phyloP scores from a whole-genome alignment of 106 monocot species.

The Dactylorhiza incarnata region DNA sequence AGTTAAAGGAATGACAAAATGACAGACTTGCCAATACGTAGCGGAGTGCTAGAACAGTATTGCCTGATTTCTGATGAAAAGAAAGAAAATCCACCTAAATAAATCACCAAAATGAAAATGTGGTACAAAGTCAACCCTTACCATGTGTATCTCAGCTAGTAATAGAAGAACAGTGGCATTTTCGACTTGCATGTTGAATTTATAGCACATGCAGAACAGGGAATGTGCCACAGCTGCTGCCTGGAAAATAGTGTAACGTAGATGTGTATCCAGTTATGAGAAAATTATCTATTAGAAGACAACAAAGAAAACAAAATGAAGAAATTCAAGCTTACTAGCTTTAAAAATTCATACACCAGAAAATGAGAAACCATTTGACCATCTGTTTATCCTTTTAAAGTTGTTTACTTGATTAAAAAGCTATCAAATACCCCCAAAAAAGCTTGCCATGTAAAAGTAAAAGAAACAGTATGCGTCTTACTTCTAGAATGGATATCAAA shows the following conservation, averaged over 20 bases:
- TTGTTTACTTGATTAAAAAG: too few relatives aligned
- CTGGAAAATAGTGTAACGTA: conserved; percentile 23
- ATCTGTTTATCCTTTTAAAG: too few relatives aligned
- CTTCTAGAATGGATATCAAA: too few relatives aligned
- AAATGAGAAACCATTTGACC: too few relatives aligned
- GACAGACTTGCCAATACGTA: conserved; percentile 88
- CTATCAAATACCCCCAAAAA: too few relatives aligned
- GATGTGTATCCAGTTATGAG: too few relatives aligned
- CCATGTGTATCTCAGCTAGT: conserved; percentile 91
- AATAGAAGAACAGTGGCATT: conserved; percentile 85
- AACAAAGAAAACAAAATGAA: too few relatives aligned
- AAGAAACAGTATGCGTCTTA: too few relatives aligned
- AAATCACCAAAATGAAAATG: not conserved
- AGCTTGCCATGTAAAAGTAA: too few relatives aligned
- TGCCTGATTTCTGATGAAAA: conserved; percentile 73
- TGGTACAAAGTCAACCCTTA: conserved; percentile 9
- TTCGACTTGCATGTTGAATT: conserved; percentile 87
- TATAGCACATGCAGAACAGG: conserved; percentile 85
- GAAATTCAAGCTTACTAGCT: too few relatives aligned
- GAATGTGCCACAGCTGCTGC: conserved; percentile 70
- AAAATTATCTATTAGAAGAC: too few relatives aligned
- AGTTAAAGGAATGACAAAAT: conserved; percentile 88
- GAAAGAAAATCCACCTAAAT: not conserved
- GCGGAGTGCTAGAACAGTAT: conserved; percentile 69
- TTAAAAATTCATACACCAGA: too few relatives aligned